Evolutionary conservation across 2,329 filamentous ascomycete species (phyloP).

Genomic region (Hirsutella minnesotensis): DNA sequence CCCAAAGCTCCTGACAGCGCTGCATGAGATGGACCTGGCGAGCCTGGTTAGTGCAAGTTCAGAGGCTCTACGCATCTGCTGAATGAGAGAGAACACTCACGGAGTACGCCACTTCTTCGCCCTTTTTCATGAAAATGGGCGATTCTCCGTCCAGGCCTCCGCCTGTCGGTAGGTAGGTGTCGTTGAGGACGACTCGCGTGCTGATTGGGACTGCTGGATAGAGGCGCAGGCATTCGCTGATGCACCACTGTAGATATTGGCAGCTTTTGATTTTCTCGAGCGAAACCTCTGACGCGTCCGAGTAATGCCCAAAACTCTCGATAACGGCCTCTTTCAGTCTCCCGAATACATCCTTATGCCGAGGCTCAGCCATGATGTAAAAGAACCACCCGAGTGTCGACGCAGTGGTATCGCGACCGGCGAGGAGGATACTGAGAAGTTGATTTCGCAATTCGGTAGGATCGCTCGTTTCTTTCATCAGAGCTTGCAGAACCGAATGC

Average conservation of each 20-base stretch:
- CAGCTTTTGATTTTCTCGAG: slow-evolving; percentile 54
- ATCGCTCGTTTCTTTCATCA: not conserved
- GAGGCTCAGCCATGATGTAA: slow-evolving; percentile 58
- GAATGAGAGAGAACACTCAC: not conserved
- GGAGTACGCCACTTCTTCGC: slow-evolving; percentile 36
- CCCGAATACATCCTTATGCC: not conserved
- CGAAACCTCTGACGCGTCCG: slow-evolving; percentile 48
- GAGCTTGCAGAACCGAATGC: not conserved
- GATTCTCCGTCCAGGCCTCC: slow-evolving; percentile 49
- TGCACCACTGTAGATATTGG: slow-evolving; percentile 77
- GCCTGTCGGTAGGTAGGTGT: slow-evolving; percentile 59
- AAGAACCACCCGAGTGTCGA: slow-evolving; percentile 69
- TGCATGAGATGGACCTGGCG: slow-evolving; percentile 44
- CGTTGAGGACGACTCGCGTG: slow-evolving; percentile 34
- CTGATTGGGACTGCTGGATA: slow-evolving; percentile 74
- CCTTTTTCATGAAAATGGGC: slow-evolving; percentile 47
- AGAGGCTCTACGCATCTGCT: not conserved
- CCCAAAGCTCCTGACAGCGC: slow-evolving; percentile 51
- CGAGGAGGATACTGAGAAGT: slow-evolving; percentile 74
- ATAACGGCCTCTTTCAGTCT: not conserved
- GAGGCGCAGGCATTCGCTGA: slow-evolving; percentile 67
- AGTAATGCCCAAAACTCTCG: not conserved
- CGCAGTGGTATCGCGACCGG: slow-evolving; percentile 80
- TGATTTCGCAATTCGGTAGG: not conserved
- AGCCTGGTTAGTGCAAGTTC: too few species aligned